Base-by-base conservation (phyloP, 2,329 filamentous ascomycete species). In the Seiridium unicorne region DNA sequence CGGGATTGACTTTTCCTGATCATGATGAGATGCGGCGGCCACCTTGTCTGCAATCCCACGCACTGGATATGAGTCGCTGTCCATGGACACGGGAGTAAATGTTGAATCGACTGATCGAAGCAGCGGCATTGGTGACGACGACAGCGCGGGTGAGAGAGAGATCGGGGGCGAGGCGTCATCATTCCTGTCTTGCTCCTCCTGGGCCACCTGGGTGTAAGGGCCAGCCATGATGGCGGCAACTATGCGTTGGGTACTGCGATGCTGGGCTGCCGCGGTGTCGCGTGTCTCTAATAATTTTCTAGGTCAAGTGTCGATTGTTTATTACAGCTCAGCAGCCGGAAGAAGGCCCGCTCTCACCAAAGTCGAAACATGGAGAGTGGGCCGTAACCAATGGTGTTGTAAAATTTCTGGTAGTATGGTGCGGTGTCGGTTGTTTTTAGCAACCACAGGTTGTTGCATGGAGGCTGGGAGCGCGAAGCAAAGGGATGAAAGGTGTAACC, bases 51-150 rank as follows among this genome's bases (percentile, higher is more conserved):
- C 44, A 8, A 35, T 5, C 11, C 13, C 55, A 13, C 34, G 26
- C 7, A 6, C 8, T 26, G 60, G 59, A 57, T 63, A 65, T 7
- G 66, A 62, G 44, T 73, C 69, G 62, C 67, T 70, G 42, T 71
- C 64, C 69, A 72, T 70, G 9, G 71, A 73, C 53, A 73, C 58
- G 3, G 70, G 70, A n/a, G 70, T 73, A 57, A 71, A 70, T 8
- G 68, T 66, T 13, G 68, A 64, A 49, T 68, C 64, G 46, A 66
- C 56, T 46, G 64, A 53, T 4, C 64, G 63, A 11, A 73, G 65
- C 56, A 72, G 70, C 49, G 70, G 68, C 68, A 71, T 70, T 6
- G 70, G 69, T 55, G 70, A 72, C n/a, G 67, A 68, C 44, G 70
- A 72, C 51, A 58, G 66, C 8, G 66, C 65, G 10, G 69, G 68